A percentile compares a stretch with the other conserved stretches of the same genome.
phyloP scores from a whole-genome alignment of 148 eudicot genomes.

The Polygonum maritimum region DNA sequence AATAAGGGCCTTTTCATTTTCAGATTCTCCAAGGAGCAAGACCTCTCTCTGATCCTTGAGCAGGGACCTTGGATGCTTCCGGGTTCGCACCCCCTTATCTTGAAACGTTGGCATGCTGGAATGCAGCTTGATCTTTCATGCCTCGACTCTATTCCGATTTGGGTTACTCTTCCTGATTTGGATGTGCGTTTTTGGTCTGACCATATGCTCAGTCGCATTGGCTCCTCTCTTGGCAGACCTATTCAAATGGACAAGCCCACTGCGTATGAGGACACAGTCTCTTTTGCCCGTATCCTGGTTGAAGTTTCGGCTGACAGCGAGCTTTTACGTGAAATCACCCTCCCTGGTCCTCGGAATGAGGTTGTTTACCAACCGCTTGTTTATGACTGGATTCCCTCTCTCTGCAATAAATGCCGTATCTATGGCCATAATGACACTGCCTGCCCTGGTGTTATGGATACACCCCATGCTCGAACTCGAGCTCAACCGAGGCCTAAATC shows the following conservation, averaged over 20 bases:
- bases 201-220: not conserved
- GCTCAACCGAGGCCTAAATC: too few species aligned
- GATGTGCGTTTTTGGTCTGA: not conserved
- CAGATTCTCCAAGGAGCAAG: not conserved
- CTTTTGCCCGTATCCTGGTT: not conserved
- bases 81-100: too few species aligned
- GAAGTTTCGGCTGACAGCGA: not conserved
- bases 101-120: not conserved
- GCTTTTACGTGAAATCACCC: too few species aligned
- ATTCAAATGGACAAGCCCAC: not conserved
- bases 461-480: too few species aligned
- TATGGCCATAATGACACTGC: too few species aligned
- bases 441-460: too few species aligned
- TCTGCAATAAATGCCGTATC: too few species aligned
- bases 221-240: not conserved
- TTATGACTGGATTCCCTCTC: not conserved
- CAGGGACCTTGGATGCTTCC: not conserved
- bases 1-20: not conserved
- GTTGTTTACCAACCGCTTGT: not conserved
- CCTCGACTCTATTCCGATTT: not conserved
- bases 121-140: not conserved
- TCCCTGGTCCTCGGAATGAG: not conserved
- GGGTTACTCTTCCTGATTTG: not conserved
- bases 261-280: not conserved
- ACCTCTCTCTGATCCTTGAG: not conserved